These are phyloP conservation scores for Sporothrix mexicana DNA, from an alignment of 2,329 filamentous ascomycete species.

Conservation along the genomic window DNA sequence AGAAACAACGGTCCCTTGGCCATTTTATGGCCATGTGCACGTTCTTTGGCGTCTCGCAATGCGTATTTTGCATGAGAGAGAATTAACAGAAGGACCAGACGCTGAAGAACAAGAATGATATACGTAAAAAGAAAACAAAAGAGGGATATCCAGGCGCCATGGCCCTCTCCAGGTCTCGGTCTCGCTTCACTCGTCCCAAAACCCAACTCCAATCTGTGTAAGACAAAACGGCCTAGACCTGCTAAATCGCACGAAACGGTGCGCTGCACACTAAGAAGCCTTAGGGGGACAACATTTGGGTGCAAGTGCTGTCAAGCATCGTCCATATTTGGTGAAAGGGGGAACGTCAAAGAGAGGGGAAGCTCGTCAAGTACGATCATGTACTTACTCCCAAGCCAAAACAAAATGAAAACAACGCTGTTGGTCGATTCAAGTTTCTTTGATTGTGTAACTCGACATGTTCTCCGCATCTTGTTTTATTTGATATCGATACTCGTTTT, in stretches of 20 bases:
- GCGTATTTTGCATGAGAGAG: background rate
- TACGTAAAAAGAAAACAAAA: background rate
- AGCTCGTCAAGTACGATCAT: background rate
- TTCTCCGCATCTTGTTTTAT: background rate
- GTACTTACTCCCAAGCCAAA: background rate
- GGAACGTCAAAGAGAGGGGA: background rate
- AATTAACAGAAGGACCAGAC: background rate
- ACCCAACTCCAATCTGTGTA: background rate
- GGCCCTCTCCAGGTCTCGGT: background rate
- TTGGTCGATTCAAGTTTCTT: background rate
- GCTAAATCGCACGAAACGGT: background rate
- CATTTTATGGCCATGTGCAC: too few relatives aligned
- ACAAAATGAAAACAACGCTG: background rate
- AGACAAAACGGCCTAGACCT: background rate
- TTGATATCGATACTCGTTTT: background rate
- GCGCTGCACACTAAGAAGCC: background rate
- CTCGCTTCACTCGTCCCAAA: background rate
- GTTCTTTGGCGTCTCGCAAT: background rate
- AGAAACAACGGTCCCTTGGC: background rate
- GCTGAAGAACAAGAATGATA: background rate
- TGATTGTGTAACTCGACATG: background rate
- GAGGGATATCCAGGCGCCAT: background rate
- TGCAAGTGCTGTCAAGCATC: background rate
- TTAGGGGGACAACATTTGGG: background rate
- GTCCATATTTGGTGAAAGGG: background rate